Evolutionary conservation across 2,329 filamentous ascomycete species (phyloP).

Genomic region (Microdochium nivale): DNA sequence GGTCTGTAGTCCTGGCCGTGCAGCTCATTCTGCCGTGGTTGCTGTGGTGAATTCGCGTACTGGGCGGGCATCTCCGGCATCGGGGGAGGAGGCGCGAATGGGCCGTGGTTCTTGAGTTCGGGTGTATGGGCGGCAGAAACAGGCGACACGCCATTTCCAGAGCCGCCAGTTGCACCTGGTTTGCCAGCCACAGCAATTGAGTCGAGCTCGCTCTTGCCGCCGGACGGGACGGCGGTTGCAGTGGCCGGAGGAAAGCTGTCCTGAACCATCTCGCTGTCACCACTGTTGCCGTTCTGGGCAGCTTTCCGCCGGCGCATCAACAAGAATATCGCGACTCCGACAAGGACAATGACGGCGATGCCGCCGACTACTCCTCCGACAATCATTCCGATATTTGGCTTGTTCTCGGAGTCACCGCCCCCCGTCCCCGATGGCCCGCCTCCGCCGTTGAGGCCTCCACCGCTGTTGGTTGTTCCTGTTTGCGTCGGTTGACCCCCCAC

Average conservation of each 20-base stretch:
- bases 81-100: conserved; percentile 5
- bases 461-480: conserved; percentile 4
- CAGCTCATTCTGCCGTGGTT: background rate
- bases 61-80: conserved; percentile 4
- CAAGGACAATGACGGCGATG: conserved; percentile 18
- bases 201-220: conserved; percentile 17
- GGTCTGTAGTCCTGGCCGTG: background rate
- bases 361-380: conserved; percentile 24
- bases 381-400: conserved; percentile 13
- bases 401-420: conserved; percentile 1
- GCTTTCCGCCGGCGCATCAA: conserved; percentile 16
- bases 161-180: conserved; percentile 5
- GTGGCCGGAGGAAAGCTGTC: background rate
- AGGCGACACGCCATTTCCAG: conserved; percentile 13
- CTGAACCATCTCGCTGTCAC: background rate
- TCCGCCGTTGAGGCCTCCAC: conserved; percentile 21
- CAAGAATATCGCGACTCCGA: conserved; percentile 25
- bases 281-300: background rate
- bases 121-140: conserved; percentile 10
- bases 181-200: conserved; percentile 5
- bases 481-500: conserved; percentile 4
- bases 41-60: background rate
- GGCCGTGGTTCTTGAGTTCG: conserved; percentile 8
- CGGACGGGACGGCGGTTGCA: background rate
- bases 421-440: conserved; percentile 9